Percentiles rank a stretch among this genome's conserved stretches.
phyloP scores from a whole-genome alignment of 1,284 basidiomycete species.

The Puccinia brachypodii region DNA sequence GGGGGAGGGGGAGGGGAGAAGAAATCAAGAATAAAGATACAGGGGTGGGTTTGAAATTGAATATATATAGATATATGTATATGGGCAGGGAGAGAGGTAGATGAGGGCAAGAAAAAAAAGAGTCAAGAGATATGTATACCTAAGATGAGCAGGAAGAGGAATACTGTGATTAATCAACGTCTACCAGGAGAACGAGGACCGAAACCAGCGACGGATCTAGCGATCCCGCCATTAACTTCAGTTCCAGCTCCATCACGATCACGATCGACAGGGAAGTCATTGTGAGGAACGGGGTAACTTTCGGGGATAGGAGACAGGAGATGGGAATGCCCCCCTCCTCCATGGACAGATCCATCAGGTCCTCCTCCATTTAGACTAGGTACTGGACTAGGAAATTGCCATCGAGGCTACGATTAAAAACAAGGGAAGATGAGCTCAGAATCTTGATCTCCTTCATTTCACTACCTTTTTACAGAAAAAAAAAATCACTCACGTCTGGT shows the following conservation, averaged over 20 bases:
- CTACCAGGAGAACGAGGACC: constrained; percentile 34
- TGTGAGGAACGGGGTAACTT: constrained; percentile 31
- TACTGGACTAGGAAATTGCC: constrained; percentile 23
- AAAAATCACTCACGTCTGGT: constrained; percentile 34
- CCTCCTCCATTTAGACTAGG: neutral
- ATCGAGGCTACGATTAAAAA: constrained; percentile 21
- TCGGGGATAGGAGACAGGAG: constrained; percentile 23
- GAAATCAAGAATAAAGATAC: neutral
- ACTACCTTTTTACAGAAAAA: neutral
- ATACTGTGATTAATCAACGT: constrained; percentile 9
- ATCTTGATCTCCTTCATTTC: neutral
- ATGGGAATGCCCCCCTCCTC: neutral
- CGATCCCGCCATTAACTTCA: neutral
- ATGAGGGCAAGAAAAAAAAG: neutral
- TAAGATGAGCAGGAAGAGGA: neutral
- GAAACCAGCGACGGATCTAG: constrained; percentile 10
- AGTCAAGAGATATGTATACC: too few relatives aligned
- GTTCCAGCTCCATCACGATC: constrained; percentile 6
- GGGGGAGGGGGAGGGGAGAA: too few relatives aligned
- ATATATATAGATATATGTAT: too few relatives aligned
- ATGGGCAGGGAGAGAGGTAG: neutral
- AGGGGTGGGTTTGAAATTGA: too few relatives aligned
- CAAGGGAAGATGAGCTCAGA: neutral
- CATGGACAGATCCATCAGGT: constrained; percentile 12
- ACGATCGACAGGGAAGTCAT: neutral